Base-by-base conservation (phyloP, 1,139 yeast species). In the Taphrina deformans region DNA sequence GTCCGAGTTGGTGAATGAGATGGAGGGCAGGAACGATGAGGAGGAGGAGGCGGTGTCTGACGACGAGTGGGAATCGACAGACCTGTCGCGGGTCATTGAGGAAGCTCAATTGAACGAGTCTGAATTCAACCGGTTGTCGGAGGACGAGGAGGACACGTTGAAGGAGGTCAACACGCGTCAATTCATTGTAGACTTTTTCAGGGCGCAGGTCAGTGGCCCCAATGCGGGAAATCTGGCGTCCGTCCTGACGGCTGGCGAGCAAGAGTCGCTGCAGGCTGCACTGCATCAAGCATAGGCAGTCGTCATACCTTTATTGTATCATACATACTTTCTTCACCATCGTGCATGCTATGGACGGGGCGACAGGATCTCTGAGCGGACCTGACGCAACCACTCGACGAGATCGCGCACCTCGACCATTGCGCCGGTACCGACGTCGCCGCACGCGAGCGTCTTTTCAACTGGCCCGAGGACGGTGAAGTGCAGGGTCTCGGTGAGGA, bases 371-470 rank as follows among this genome's bases (percentile, higher is more conserved):
- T 38, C 18, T 2, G 18, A 12, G 6, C 41, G 41, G 18, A 38
- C 41, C 16, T 38, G 27, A 18, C 14, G 12, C n/a, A 44, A n/a
- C 56, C 56, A 38, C 35, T 35, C 35, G 35, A 53, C 10, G 23
- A 53, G 16, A 7, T n/a, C 14, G 7, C n/a, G 31, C 23, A 52
- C 38, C 14, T 93, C 98, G 73, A 96, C 82, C 99, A 93, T 93
- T 9, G 98, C 99, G 27, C 99, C 99, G 79, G 85, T 88, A 2
- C 99, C 99, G 67, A 93, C 89, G 76, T 93, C 99, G 60, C 99
- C 99, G 79, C 96, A 90, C 3, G 89, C 90, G 69, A 90, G 80
- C 6, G 92, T 96, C 75, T 93, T 93, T 73, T 93, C 99, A 29
- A 93, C 92, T 0, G 99, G 99, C 72, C 85, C 86, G 73, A 93